Evolutionary conservation across 495 filamentous ascomycete genomes (phyloP).

Genomic region (Rhypophila decipiens): DNA sequence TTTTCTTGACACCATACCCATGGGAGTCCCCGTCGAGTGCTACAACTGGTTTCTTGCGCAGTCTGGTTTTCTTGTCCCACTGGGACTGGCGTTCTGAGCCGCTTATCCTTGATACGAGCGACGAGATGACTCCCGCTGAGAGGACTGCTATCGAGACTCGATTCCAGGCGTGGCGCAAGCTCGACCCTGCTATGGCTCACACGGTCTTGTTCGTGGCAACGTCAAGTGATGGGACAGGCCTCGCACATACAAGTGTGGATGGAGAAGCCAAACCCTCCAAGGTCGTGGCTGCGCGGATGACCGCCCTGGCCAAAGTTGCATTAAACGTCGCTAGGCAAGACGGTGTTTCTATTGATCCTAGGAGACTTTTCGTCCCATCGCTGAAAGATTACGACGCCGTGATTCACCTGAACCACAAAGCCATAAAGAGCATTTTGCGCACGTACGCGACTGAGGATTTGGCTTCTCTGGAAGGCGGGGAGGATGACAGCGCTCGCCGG

Average conservation of each 20-base stretch:
- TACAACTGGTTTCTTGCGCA: constrained; percentile 76
- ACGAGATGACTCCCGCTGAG: constrained; percentile 46
- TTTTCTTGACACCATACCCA: constrained; percentile 77
- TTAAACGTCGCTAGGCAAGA: constrained; percentile 53
- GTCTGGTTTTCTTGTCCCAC: constrained; percentile 64
- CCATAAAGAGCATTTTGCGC: constrained; percentile 19
- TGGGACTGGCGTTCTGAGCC: constrained; percentile 92
- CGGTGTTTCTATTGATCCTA: constrained; percentile 48
- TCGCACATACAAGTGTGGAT: constrained; percentile 67
- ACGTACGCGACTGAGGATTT: constrained; percentile 21
- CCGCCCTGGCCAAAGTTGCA: constrained; percentile 68
- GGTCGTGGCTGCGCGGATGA: constrained; percentile 80
- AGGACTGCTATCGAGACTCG: constrained; percentile 59
- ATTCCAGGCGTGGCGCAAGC: constrained; percentile 72
- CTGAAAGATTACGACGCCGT: constrained; percentile 79
- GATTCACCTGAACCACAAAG: constrained; percentile 57
- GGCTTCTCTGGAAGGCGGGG: constrained; percentile 15
- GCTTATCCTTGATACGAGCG: constrained; percentile 67
- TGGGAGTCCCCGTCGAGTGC: constrained; percentile 72
- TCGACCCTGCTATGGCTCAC: constrained; percentile 83
- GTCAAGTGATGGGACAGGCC: constrained; percentile 66
- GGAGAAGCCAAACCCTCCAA: constrained; percentile 52
- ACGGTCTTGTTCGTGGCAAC: constrained; percentile 77
- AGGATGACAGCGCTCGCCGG: constrained; percentile 5
- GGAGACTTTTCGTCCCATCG: constrained; percentile 60